These are phyloP conservation scores for Ceratobasidium sp. DNA, from an alignment of 1,284 basidiomycete species.

Conservation along the genomic window DNA sequence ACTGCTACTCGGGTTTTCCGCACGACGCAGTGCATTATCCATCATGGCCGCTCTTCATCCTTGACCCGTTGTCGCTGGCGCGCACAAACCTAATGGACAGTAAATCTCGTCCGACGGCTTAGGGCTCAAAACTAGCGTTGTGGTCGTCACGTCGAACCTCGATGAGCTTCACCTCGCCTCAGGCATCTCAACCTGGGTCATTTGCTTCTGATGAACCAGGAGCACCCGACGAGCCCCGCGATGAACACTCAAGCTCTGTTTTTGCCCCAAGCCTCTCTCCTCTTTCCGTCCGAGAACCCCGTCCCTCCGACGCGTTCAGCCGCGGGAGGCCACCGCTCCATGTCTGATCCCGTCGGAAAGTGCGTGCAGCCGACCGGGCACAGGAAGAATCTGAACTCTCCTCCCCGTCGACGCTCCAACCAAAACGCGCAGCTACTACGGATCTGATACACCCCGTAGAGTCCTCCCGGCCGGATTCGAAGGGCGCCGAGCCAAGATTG, in stretches of 20 bases:
- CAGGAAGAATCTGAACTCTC: slow-evolving; percentile 68
- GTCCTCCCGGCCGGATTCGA: slow-evolving; percentile 68
- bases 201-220: too few species aligned
- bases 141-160: slow-evolving; percentile 22
- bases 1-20: too few species aligned
- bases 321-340: slow-evolving; percentile 46
- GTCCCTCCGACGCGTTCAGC: not conserved
- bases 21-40: too few species aligned
- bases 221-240: slow-evolving; percentile 36
- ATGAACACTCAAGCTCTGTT: slow-evolving; percentile 23
- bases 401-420: slow-evolving; percentile 71
- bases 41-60: too few species aligned
- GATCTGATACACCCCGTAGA: slow-evolving; percentile 71
- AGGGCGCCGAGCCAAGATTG: slow-evolving; percentile 53
- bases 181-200: too few species aligned
- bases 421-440: slow-evolving; percentile 69
- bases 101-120: too few species aligned
- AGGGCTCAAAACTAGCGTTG: too few species aligned
- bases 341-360: slow-evolving; percentile 58
- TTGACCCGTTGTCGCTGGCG: too few species aligned
- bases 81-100: too few species aligned
- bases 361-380: slow-evolving; percentile 66
- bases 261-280: slow-evolving; percentile 19
- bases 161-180: slow-evolving; percentile 27
- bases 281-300: slow-evolving; percentile 7